phyloP scores from a whole-genome alignment of 352 stramenopile species.

The Pseudoperonospora humuli region DNA sequence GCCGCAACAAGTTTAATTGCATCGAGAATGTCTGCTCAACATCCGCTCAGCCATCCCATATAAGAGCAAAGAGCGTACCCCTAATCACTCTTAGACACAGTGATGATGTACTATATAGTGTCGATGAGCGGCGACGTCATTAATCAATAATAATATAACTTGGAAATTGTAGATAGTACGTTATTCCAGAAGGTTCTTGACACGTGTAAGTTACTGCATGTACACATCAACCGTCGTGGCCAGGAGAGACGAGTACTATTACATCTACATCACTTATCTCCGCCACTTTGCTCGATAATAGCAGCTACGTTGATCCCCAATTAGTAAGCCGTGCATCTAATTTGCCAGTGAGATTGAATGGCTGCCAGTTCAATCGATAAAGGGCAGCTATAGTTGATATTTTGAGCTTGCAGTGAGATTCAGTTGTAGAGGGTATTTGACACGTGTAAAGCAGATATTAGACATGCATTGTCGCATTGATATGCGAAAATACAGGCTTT shows the following conservation, averaged over 20 bases:
- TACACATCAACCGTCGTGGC: too few species aligned
- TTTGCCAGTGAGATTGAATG: constrained; percentile 11
- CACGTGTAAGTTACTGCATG: constrained; percentile 1
- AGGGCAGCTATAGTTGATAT: neutral
- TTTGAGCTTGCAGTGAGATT: neutral
- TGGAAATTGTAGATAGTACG: neutral
- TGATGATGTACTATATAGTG: too few species aligned
- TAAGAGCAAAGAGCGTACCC: too few species aligned
- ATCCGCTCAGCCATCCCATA: too few species aligned
- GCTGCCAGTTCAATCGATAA: constrained; percentile 1
- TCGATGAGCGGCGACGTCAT: neutral
- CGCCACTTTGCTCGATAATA: neutral
- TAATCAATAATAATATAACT: neutral
- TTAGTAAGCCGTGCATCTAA: neutral
- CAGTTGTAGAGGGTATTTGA: neutral
- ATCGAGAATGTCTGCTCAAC: too few species aligned
- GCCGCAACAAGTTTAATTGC: too few species aligned
- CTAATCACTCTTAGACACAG: too few species aligned
- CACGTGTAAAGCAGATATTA: neutral
- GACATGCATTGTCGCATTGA: neutral
- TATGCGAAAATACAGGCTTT: constrained; percentile 3
- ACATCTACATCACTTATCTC: neutral
- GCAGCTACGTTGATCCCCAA: neutral
- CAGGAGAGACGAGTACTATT: neutral
- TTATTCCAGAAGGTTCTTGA: constrained; percentile 26